phyloP scores from a whole-genome alignment of 2,329 filamentous ascomycete genomes.

The Colletotrichum chrysophilum region DNA sequence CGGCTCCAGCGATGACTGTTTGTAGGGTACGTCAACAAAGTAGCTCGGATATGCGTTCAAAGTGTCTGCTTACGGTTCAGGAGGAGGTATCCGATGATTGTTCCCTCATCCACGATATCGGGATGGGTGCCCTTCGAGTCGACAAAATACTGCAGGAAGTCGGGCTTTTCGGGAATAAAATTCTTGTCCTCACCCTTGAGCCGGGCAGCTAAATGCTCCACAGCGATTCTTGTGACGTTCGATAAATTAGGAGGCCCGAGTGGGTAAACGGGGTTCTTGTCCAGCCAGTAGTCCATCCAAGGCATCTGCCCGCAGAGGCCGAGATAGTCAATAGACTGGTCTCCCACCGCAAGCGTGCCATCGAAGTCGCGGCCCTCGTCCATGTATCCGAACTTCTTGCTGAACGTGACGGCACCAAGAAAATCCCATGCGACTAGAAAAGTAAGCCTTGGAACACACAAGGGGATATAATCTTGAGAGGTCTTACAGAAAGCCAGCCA shows the following conservation, averaged over 20 bases:
- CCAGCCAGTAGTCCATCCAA: constrained; percentile 29
- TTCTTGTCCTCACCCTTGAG: constrained; percentile 10
- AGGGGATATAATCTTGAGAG: background rate
- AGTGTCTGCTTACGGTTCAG: constrained; percentile 26
- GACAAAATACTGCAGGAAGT: constrained; percentile 39
- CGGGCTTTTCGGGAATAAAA: constrained; percentile 22
- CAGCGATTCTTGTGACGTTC: constrained; percentile 24
- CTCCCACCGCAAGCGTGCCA: constrained; percentile 33
- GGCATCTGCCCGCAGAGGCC: constrained; percentile 30
- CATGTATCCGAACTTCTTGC: constrained; percentile 45
- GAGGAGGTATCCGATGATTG: constrained; percentile 32
- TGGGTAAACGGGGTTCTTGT: constrained; percentile 32
- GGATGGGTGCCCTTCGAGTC: constrained; percentile 37
- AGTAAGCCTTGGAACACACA: background rate
- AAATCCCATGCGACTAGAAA: constrained; percentile 41
- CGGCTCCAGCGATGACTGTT: constrained; percentile 37
- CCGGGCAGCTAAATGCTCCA: constrained; percentile 22
- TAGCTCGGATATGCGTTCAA: background rate
- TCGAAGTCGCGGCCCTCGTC: constrained; percentile 40
- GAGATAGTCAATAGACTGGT: constrained; percentile 38
- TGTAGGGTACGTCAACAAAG: background rate
- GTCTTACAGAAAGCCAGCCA: constrained; percentile 30
- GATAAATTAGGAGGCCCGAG: constrained; percentile 27
- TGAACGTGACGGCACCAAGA: constrained; percentile 44
- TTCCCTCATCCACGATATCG: constrained; percentile 38